Base-by-base conservation (phyloP, 2,329 filamentous ascomycete species). In the Teratosphaeria viscida region DNA sequence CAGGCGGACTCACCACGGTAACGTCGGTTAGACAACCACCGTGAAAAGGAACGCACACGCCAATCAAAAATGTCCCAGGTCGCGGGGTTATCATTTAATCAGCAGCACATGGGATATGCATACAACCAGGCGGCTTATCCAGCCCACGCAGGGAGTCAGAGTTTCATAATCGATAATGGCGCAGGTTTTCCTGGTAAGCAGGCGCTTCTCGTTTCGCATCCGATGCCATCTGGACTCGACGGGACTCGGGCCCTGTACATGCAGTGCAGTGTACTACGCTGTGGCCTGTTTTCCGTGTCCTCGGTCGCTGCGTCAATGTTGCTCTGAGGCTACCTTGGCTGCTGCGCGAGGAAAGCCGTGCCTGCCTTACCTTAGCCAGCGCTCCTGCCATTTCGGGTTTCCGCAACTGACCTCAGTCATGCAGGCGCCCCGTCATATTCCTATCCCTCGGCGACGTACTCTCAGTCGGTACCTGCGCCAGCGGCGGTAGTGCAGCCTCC, bases 371-470 rank as follows among this genome's bases (percentile, higher is more conserved):
- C 43, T 12, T 5, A 49, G 43, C 6, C 43, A 49, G 11, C 43
- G 43, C 43, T 32, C 52, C 52, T 35, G 23, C 32, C 52, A 35
- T 32, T 29, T 32, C 26, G 29, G 26, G 14, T 27, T 32, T 29
- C 32, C 26, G 27, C 52, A 32, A 16, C 54, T 49, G 43, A 49
- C 43, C 4, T 11, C 55, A 39, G 53, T 57, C 43, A 61, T 62
- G 59, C 59, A 63, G 60, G 57, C 35, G 57, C 39, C 23, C 62
- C 62, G 35, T 65, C 59, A 32, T 57, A 57, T 56, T 35, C 71
- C 71, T 75, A 73, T 64, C 72, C 73, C 53, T 70, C 62, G 62
- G 70, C 73, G 60, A 70, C 75, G 57, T 76, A 70, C 63, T 65
- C 72, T 14, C 74, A 75, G 59, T 61, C 71, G 58, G 65, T 75